Evolutionary conservation across 495 filamentous ascomycete genomes (phyloP).

Genomic region (Aspergillus avenaceus): DNA sequence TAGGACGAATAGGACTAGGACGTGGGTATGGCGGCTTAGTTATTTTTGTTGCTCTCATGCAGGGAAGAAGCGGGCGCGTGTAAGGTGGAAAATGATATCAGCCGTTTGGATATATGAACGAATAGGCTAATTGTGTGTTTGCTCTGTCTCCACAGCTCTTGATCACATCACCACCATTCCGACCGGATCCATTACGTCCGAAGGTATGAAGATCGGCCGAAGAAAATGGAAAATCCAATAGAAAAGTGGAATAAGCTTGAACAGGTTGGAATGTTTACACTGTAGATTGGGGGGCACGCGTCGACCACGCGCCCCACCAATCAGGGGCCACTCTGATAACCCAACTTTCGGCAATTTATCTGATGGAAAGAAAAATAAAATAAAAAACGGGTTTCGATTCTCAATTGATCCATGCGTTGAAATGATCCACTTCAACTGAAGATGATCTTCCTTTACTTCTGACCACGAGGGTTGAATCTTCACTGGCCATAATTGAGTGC

Average conservation of each 20-base stretch:
- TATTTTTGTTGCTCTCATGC: background rate
- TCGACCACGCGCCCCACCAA: constrained; percentile 5
- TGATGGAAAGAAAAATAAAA: too few species aligned
- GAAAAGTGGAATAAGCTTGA: background rate
- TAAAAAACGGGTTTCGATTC: too few species aligned
- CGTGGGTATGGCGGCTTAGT: background rate
- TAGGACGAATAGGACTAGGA: background rate
- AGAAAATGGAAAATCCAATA: constrained; percentile 2
- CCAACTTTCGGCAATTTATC: background rate
- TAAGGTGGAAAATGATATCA: background rate
- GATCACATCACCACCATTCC: constrained; percentile 12
- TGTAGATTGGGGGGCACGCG: background rate
- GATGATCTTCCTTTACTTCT: too few species aligned
- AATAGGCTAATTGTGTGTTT: background rate
- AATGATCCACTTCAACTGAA: background rate
- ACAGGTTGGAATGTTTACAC: background rate
- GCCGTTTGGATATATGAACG: background rate
- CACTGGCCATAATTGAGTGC: too few species aligned
- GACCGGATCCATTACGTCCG: constrained; percentile 12
- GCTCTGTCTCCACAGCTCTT: background rate
- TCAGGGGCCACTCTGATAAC: constrained; percentile 7
- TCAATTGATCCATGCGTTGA: background rate
- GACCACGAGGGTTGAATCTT: too few species aligned
- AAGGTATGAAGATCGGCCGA: constrained; percentile 12
- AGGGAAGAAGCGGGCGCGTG: background rate